Evolutionary conservation across 345 rosid genomes (phyloP), one percentile per base, ranked within the genome.

Genomic region (Brassica rapa): DNA sequence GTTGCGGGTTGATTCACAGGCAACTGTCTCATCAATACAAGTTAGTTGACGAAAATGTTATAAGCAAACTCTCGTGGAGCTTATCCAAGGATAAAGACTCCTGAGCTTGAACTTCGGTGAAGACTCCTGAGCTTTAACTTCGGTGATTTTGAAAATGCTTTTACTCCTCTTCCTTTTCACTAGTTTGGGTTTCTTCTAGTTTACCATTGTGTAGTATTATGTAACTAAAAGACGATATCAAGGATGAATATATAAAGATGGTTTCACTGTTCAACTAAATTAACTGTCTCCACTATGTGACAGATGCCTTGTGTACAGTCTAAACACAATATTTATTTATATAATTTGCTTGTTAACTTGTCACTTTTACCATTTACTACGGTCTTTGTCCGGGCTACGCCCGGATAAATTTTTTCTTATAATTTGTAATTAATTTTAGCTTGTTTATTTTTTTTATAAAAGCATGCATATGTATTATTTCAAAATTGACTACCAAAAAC

Each of bases 41-140:
- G 84, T 69, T 92, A 74, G 96, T 92, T n/a, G 95, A 94, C 60
- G 93, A 89, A 76, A 88, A 84, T 83, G 88, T 88, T 68, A 78
- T 85, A 56, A 87, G 88, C 81, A 89, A 92, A 86, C 84, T 92
- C 60, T 89, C 93, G 4, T 79, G 84, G 82, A 81, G 81, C 78
- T 76, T 89, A 77, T 77, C 87, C 71, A 88, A 87, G 86, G 91
- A 92, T 61, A 94, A 89, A 78, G 90, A 87, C 55, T 72, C 74
- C 19, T 93, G 79, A 87, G 60, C 72, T 41, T 39, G 61, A 79
- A 53, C 16, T 68, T 55, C 41, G 61, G 61, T 74, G 74, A 73
- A 78, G 90, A 87, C 55, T 72, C 74, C 19, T 93, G 79, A 87
- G 60, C 72, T 41, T 39, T 68, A 79, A 53, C 16, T 68, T 55